Evolutionary conservation across 345 rosid genomes (phyloP).

Genomic region (Arabis alpina): DNA sequence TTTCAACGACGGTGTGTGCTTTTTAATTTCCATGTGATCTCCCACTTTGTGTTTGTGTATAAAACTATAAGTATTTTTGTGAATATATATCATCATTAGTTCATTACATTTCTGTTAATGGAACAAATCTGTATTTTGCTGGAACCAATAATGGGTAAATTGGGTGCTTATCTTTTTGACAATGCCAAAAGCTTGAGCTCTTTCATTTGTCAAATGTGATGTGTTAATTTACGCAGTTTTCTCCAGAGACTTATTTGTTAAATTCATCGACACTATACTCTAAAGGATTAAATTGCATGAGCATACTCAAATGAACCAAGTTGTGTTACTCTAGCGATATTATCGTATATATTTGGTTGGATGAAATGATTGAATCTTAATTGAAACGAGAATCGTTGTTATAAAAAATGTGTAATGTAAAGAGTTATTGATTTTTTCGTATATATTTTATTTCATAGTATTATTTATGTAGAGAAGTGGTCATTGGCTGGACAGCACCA

Average conservation of each 20-base stretch:
- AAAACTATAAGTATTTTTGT: conserved; percentile 28
- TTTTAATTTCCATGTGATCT: conserved; percentile 35
- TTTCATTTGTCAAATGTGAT: conserved; percentile 32
- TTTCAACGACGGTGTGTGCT: conserved; percentile 38
- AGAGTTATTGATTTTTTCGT: too few relatives aligned
- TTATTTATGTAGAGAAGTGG: conserved; percentile 37
- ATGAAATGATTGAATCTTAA: neutral
- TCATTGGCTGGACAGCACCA: conserved; percentile 47
- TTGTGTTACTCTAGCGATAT: conserved; percentile 7
- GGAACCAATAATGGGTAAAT: conserved; percentile 35
- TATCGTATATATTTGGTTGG: neutral
- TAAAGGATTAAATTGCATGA: neutral
- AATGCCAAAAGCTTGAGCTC: conserved; percentile 23
- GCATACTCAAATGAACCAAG: conserved; percentile 5
- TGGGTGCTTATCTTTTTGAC: conserved; percentile 40
- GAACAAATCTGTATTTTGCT: conserved; percentile 35
- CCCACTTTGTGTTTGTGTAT: conserved; percentile 38
- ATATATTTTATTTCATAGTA: conserved; percentile 5
- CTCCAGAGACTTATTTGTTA: neutral
- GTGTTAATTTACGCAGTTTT: neutral
- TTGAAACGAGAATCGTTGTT: too few relatives aligned
- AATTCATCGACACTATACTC: neutral
- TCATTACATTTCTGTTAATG: conserved; percentile 31
- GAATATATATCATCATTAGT: conserved; percentile 30
- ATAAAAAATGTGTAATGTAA: too few relatives aligned